These are phyloP conservation scores for Sabuloglossum arenarium DNA, from an alignment of 495 filamentous ascomycete genomes.

Conservation along the genomic window DNA sequence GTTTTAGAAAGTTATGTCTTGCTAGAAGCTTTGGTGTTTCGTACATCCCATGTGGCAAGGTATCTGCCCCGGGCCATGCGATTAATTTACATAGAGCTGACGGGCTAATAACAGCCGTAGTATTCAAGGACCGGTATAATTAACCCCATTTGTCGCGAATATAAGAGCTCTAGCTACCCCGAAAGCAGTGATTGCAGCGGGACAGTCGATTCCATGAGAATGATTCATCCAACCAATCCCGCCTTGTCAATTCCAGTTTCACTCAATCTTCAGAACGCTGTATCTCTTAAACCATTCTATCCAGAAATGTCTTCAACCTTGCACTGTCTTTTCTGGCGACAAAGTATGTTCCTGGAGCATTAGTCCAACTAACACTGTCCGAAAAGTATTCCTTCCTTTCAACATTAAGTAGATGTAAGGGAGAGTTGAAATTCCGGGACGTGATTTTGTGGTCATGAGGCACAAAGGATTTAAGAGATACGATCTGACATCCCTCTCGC, in stretches of 20 bases:
- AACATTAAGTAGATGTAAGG: conserved; percentile 58
- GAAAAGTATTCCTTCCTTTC: conserved; percentile 59
- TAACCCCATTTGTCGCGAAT: no score
- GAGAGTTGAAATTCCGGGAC: conserved; percentile 46
- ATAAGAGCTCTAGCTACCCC: neutral
- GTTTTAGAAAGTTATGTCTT: neutral
- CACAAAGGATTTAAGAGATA: conserved; percentile 68
- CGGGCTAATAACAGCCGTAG: neutral
- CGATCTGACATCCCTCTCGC: conserved; percentile 75
- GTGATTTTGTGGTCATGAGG: conserved; percentile 47
- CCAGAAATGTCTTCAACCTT: conserved; percentile 25
- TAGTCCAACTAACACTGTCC: conserved; percentile 80
- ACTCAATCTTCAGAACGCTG: neutral
- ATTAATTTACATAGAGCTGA: neutral
- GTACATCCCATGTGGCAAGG: neutral
- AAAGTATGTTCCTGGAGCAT: conserved; percentile 61
- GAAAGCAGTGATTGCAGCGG: neutral
- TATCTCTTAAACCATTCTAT: conserved; percentile 9
- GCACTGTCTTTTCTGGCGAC: conserved; percentile 67
- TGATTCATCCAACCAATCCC: neutral
- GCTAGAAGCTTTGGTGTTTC: neutral
- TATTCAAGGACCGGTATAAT: neutral
- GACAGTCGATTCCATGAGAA: neutral
- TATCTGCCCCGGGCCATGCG: neutral
- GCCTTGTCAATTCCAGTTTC: neutral